phyloP scores from a whole-genome alignment of 140 eudicot species.

The Erigeron philadelphicus region DNA sequence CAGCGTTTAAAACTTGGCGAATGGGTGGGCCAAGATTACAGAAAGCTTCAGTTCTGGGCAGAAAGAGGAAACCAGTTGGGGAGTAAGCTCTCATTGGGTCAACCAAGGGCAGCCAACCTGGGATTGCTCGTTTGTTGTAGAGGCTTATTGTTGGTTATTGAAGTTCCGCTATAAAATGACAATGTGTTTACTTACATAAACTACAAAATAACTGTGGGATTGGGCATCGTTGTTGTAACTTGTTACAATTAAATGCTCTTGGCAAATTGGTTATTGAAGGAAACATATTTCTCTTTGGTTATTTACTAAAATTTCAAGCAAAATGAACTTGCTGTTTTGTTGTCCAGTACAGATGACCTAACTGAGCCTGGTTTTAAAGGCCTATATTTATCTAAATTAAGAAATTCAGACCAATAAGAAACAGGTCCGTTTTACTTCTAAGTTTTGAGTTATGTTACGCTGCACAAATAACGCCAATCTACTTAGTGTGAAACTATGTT shows the following conservation, averaged over 20 bases:
- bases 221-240: too few species aligned
- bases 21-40: constrained; percentile 83
- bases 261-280: background rate
- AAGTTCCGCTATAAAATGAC: too few species aligned
- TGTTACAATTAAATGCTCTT: too few species aligned
- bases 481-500: background rate
- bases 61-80: constrained; percentile 80
- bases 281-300: background rate
- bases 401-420: background rate
- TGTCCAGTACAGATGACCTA: background rate
- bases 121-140: background rate
- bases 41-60: constrained; percentile 65
- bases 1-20: constrained; percentile 78
- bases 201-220: too few species aligned
- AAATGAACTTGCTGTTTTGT: background rate
- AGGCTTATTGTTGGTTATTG: background rate
- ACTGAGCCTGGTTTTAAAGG: background rate
- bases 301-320: background rate
- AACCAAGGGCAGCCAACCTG: constrained; percentile 5
- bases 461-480: background rate
- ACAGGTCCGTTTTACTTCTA: background rate
- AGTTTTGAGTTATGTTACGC: background rate
- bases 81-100: constrained; percentile 23
- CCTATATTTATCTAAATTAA: background rate
- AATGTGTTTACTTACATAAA: too few species aligned